These are phyloP conservation scores for Adansonia gregorii DNA, from an alignment of 441 rosid genomes.

Conservation along the genomic window DNA sequence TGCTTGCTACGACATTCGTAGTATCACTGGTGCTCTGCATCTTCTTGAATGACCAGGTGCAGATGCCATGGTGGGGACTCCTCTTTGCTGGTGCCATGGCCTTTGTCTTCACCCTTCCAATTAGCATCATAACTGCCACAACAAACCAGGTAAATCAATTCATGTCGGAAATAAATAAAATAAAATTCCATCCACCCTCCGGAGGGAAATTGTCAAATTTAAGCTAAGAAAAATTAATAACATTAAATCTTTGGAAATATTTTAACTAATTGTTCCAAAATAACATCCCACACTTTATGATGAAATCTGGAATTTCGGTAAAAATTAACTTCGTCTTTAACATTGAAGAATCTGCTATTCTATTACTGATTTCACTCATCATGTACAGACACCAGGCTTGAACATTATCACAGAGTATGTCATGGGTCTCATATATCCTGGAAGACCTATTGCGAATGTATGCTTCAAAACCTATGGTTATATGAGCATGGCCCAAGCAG, in stretches of 20 bases:
- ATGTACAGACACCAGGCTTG: conserved; percentile 69
- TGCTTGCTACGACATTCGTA: conserved; percentile 51
- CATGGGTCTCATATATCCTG: conserved; percentile 82
- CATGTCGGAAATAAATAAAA: not conserved
- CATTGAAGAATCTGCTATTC: not conserved
- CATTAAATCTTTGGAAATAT: not conserved
- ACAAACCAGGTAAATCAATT: conserved; percentile 73
- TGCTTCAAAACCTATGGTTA: conserved; percentile 87
- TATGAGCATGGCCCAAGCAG: conserved; percentile 85
- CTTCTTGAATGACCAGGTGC: conserved; percentile 68
- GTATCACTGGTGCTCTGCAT: conserved; percentile 63
- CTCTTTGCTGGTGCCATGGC: conserved; percentile 75
- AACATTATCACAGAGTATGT: conserved; percentile 86
- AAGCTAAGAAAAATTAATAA: not conserved
- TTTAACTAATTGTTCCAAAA: not conserved
- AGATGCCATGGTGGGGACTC: conserved; percentile 95
- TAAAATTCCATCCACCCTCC: not conserved
- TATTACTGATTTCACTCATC: conserved; percentile 8
- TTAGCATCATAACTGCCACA: conserved; percentile 84
- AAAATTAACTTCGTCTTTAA: not conserved
- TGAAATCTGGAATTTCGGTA: not conserved
- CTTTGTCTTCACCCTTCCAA: conserved; percentile 78
- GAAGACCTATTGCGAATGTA: conserved; percentile 85
- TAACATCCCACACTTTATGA: not conserved
- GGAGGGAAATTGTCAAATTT: not conserved